Evolutionary conservation across 1,139 yeast species (phyloP).

Genomic region (Pneumocystis carinii): DNA sequence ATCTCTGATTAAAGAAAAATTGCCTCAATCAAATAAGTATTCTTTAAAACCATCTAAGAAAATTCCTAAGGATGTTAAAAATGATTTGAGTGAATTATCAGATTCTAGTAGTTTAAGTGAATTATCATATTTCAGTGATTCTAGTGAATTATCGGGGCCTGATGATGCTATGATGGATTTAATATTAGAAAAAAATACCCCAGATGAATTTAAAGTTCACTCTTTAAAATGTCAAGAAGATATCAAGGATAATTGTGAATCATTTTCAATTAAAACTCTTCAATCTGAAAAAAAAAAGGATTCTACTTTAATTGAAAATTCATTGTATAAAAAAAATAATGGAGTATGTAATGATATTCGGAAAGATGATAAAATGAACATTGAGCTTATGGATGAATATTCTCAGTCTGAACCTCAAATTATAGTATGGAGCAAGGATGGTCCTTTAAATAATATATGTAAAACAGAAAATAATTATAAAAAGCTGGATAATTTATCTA

Average conservation of each 20-base stretch:
- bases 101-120: neutral
- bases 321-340: neutral
- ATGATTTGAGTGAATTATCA: neutral
- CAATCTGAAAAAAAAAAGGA: neutral
- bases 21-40: neutral
- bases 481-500: neutral
- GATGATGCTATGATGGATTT: neutral
- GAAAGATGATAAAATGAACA: neutral
- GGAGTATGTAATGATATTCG: neutral
- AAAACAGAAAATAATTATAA: neutral
- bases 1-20: neutral
- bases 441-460: neutral
- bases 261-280: neutral
- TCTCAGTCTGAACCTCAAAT: neutral
- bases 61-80: neutral
- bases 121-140: neutral
- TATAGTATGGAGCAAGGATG: neutral
- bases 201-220: neutral
- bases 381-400: neutral
- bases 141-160: neutral
- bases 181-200: neutral
- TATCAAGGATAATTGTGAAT: neutral
- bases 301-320: neutral
- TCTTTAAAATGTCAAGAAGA: too few relatives aligned
- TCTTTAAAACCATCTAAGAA: neutral